phyloP scores from a whole-genome alignment of 2,329 filamentous ascomycete species.

The Biscogniauxia mediterranea region DNA sequence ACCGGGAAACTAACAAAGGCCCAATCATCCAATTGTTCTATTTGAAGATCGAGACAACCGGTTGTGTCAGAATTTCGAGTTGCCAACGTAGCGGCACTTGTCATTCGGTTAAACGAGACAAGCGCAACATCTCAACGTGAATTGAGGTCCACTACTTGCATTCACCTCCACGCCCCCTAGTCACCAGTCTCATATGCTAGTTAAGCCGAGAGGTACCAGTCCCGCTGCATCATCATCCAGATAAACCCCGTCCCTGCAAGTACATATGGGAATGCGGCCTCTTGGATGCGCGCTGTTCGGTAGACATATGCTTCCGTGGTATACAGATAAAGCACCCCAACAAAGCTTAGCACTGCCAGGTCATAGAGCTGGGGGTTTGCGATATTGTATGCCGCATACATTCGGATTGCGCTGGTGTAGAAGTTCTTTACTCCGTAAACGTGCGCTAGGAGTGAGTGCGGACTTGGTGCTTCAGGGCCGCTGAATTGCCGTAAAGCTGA shows the following conservation, averaged over 20 bases:
- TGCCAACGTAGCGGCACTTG: background rate
- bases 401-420: constrained; percentile 34
- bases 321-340: constrained; percentile 33
- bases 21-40: background rate
- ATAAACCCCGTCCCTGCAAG: constrained; percentile 18
- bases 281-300: constrained; percentile 22
- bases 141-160: background rate
- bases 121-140: background rate
- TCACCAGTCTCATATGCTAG: background rate
- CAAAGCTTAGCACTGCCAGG: constrained; percentile 31
- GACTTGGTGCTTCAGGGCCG: constrained; percentile 28
- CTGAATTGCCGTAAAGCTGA: constrained; percentile 27
- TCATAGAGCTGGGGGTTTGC: constrained; percentile 32
- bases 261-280: constrained; percentile 24
- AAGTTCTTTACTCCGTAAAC: constrained; percentile 37
- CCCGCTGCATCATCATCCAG: constrained; percentile 27
- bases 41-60: background rate
- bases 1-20: background rate
- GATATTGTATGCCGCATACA: constrained; percentile 36
- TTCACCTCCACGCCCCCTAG: background rate
- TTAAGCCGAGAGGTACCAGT: constrained; percentile 18
- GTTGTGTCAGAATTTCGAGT: background rate
- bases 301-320: constrained; percentile 28
- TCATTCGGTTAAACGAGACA: background rate
- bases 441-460: constrained; percentile 31